Evolutionary conservation across 2,329 filamentous ascomycete species (phyloP), one percentile per base, ranked within the genome.

Genomic region (Botryotinia calthae): DNA sequence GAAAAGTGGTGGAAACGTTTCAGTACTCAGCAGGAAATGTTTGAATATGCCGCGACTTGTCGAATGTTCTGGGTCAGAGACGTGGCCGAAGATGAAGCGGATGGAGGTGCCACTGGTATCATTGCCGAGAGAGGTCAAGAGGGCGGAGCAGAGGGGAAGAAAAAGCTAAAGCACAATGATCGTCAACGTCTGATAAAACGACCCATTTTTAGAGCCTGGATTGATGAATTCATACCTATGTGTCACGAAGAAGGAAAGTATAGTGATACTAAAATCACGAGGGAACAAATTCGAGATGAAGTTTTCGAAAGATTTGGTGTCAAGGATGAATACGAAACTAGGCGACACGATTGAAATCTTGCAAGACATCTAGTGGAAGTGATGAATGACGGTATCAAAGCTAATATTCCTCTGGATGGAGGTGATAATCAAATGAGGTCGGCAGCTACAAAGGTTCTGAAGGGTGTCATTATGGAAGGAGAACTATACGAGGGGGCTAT

Each of bases 191-290:
- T 89, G 82, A 79, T 76, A 0, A 83, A 84, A 58, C 86, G 92
- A 0, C 85, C 86, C 0, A 84, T 89, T 42, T 94, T 89, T 78
- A 82, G 83, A 2, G 79, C 80, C 9, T 95, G 91, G 86, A 80
- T 90, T 7, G 84, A 90, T 1, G 87, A 90, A 8, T 94, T 88
- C 75, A 81, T 91, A n/a, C 88, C 89, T 0, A 78, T 77, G 3
- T 87, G 87, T 73, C 82, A 84, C 1, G 81, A 81, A 0, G 73
- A 83, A 37, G 82, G 82, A 0, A 81, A 80, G 1, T 85, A 83
- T 72, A 66, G 78, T 1, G 67, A 75, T 34, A 54, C 70, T 20
- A 74, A 73, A 1, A 61, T 79, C 1, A 79, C 79, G 2, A 82
- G 89, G 34, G 81, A 85, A 10, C 70, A 83, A 7, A 83, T 91